Conservation (phyloP, 345 rosid species). For the Carallia pectinifolia region DNA sequence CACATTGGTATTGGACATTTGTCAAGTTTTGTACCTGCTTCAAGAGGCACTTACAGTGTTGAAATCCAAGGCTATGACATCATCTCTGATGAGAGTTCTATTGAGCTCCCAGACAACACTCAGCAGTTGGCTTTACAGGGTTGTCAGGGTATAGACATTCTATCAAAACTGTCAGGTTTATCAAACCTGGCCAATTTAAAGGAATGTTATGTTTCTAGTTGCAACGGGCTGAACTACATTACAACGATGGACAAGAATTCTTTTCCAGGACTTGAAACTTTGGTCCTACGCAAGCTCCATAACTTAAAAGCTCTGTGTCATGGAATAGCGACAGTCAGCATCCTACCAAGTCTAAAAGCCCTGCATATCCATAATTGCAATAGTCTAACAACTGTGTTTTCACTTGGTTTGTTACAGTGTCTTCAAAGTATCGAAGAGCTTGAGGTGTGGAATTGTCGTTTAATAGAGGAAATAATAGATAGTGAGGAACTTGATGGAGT, state of each 20-base stretch:
- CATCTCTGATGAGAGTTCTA: background rate
- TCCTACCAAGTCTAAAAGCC: slow-evolving; percentile 1
- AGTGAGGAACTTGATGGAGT: slow-evolving; percentile 1
- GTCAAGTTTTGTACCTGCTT: background rate
- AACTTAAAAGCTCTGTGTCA: background rate
- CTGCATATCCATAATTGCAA: slow-evolving; percentile 8
- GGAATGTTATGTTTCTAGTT: slow-evolving; percentile 14
- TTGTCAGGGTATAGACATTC: slow-evolving; percentile 17
- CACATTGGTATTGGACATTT: slow-evolving; percentile 9
- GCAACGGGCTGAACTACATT: background rate
- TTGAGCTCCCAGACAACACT: slow-evolving; percentile 12
- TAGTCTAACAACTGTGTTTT: background rate
- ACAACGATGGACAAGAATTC: background rate
- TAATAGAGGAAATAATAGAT: slow-evolving; percentile 7
- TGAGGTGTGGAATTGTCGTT: slow-evolving; percentile 5
- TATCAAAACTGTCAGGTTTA: slow-evolving; percentile 7
- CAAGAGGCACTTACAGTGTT: background rate
- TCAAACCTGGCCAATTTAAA: slow-evolving; percentile 2
- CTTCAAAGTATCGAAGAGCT: slow-evolving; percentile 16
- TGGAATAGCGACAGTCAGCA: background rate
- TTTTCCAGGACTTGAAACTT: slow-evolving; percentile 1
- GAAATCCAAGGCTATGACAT: slow-evolving; percentile 11
- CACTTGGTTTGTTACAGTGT: background rate
- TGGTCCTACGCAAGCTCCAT: background rate
- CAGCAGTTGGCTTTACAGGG: slow-evolving; percentile 17